These are phyloP conservation scores for Mycena indigotica DNA, from an alignment of 768 basidiomycete genomes.

Conservation along the genomic window DNA sequence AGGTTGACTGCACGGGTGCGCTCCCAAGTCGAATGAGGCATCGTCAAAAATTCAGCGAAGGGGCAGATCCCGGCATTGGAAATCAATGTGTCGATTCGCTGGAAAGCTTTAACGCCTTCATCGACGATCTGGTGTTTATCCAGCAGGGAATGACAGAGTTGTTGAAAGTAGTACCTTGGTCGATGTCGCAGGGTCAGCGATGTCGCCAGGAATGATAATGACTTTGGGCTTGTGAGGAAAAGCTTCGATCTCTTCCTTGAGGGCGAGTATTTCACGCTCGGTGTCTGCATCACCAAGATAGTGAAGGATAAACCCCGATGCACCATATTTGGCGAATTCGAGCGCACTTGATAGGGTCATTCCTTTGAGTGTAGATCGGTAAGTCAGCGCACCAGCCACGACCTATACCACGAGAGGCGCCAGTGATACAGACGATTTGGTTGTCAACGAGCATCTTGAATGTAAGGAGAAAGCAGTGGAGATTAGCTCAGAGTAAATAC, in stretches of 20 bases:
- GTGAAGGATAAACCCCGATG: constrained; percentile 64
- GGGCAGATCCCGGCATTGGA: constrained; percentile 69
- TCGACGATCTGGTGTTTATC: too few species aligned
- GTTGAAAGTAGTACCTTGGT: too few species aligned
- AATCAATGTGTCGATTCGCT: constrained; percentile 60
- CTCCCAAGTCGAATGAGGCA: constrained; percentile 65
- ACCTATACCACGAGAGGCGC: constrained; percentile 75
- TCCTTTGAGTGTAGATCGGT: background rate
- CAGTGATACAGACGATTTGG: constrained; percentile 73
- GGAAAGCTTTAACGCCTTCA: constrained; percentile 59
- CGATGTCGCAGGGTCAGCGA: constrained; percentile 58
- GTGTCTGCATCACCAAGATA: constrained; percentile 64
- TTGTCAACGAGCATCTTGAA: constrained; percentile 39
- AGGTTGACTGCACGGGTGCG: constrained; percentile 71
- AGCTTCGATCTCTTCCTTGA: constrained; percentile 50
- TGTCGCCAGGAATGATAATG: constrained; percentile 64
- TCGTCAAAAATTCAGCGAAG: constrained; percentile 72
- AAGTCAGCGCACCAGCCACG: constrained; percentile 51
- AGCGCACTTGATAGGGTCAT: constrained; percentile 54
- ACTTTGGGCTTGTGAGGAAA: constrained; percentile 37
- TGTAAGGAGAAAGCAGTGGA: too few species aligned
- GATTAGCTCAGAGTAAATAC: too few species aligned
- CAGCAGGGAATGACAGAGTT: too few species aligned
- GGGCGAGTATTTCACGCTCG: constrained; percentile 46
- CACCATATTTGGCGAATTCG: constrained; percentile 66